These are phyloP conservation scores for Gossypium thurberi DNA, from an alignment of 345 rosid genomes.

Conservation along the genomic window DNA sequence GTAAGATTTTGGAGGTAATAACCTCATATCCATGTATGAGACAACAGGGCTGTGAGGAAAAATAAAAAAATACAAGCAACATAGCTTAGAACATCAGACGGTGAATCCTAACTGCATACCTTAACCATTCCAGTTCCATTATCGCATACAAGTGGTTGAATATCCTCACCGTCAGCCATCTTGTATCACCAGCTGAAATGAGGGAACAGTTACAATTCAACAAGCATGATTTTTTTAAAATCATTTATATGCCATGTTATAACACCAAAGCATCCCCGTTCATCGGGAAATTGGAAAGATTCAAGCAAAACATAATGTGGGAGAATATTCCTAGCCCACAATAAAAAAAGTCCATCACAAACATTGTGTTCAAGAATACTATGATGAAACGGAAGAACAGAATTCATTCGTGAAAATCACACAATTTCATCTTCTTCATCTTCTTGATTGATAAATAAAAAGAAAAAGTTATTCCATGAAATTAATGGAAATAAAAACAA, in stretches of 20 bases:
- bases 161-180: conserved; percentile 61
- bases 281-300: background rate
- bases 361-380: background rate
- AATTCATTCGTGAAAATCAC: background rate
- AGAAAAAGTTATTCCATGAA: background rate
- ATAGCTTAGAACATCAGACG: background rate
- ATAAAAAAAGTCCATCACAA: background rate
- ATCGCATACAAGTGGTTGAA: conserved; percentile 63
- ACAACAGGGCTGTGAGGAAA: background rate
- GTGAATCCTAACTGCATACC: conserved; percentile 20
- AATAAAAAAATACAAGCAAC: background rate
- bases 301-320: background rate
- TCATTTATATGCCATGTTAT: background rate
- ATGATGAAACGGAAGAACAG: background rate
- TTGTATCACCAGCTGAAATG: conserved; percentile 24
- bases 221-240: background rate
- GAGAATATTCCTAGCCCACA: background rate
- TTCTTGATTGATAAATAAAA: background rate
- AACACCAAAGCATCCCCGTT: background rate
- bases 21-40: no score
- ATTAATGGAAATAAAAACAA: background rate
- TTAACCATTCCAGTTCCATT: conserved; percentile 66
- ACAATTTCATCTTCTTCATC: background rate
- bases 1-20: no score
- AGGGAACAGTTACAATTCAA: conserved; percentile 7